Base-by-base conservation (phyloP, 2,329 filamentous ascomycete species). In the Didymellaceae sp. region DNA sequence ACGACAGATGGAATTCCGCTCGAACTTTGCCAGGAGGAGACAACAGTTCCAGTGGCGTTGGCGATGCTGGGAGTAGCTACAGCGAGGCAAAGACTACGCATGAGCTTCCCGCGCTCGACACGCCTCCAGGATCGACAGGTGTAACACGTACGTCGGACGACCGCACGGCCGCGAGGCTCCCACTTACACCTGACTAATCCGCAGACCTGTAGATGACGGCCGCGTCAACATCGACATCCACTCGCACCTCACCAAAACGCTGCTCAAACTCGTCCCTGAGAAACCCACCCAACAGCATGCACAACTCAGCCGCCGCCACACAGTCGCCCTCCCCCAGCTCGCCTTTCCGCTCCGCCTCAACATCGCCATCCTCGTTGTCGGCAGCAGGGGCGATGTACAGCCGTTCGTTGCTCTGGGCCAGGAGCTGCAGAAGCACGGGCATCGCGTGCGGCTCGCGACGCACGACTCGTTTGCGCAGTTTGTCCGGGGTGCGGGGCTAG, bases 361-460 rank as follows among this genome's bases (percentile, higher is more conserved):
- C 45, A 76, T 83, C 28, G 79, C 82, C 3, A 80, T 84, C 42
- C 80, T 82, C 45, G 77, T 82, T 4, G 80, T 84, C 0, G 78
- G 78, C n/a, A 75, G 72, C 5, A 72, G 78, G 8, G 81, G 81
- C 2, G 81, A 83, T 60, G 79, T 83, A 1, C 83, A 86, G 45
- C 83, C 83, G 0, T 86, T 86, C 45, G 71, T 86, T 40, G 80
- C 82, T 0, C 71, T 86, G 1, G 83, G 80, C 6, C 77, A 75
- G 28, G 75, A 77, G 14, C 63, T 85, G 0, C 67, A 75, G 17
- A 41, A 44, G 16, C 55, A 58, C 41, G 62, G 62, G 5, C 65
- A 68, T 43, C 56, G 65, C 18, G 61, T 68, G 11, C 58, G 65
- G 13, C 7, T 68, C 5, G 63, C 63, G 17, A 68, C 63, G 2